Evolutionary conservation across 768 basidiomycete genomes (phyloP), one percentile per base, ranked within the genome.

Genomic region (Naematelia aurantialba): DNA sequence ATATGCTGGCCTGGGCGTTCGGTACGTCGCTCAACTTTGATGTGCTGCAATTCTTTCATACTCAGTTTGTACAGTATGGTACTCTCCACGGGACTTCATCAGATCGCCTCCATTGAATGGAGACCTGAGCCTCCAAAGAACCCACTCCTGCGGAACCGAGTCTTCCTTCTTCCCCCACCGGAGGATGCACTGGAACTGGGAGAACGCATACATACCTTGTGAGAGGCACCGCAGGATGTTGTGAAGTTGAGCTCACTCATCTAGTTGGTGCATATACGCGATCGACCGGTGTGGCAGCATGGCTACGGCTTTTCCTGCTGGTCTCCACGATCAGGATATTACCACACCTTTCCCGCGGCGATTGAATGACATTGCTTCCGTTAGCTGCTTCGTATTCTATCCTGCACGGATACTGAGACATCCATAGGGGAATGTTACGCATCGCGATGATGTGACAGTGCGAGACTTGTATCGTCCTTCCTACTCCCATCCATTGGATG

Each of bases 191-290:
- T 70, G 1, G 72, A 74, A 45, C 56, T 74, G 21, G 72, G 61
- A 1, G 72, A 74, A 56, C 59, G 72, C 2, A 65, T 74, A 1
- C 64, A 66, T 46, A 63, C 65, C 5, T 74, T 74, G 69, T 73
- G 34, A 61, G 72, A 55, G 2, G 11, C 13, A 30, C 27, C 39
- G 31, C 2, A 19, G 29, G 17, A 4, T 29, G 25, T 14, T 46
- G n/a, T 25, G 21, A 26, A n/a, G 12, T 21, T 26, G n/a, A 24
- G 42, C 52, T 51, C 2, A 61, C 27, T 10, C 52, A 22, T 27
- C 3, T 45, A 73, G 72, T 60, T 74, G 72, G 72, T 65, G 60
- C 14, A 60, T 66, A 0, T 66, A 27, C 34, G 55, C 62, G 8
- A 63, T 71, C 42, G 69, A 71, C 27, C 56, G 70, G 21, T 63